A percentile compares a stretch with the other conserved stretches of the same genome.
Evolutionary conservation across 2,329 filamentous ascomycete species (phyloP).

Genomic region (Colletotrichum tropicicola): DNA sequence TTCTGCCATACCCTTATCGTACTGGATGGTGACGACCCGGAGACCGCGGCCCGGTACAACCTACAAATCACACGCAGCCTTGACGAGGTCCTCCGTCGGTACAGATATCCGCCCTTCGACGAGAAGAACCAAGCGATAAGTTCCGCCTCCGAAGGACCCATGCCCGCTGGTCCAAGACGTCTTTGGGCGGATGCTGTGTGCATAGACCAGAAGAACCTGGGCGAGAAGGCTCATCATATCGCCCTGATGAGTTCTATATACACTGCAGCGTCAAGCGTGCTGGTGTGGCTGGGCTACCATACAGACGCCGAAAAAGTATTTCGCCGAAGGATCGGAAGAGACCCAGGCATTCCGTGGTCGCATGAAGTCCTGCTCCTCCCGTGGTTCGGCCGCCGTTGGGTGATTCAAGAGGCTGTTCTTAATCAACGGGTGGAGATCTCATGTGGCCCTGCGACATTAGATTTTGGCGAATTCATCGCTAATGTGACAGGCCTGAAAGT

Average conservation of each 20-base stretch:
- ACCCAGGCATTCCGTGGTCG: background rate
- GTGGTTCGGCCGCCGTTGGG: background rate
- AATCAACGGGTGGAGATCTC: background rate
- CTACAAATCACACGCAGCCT: background rate
- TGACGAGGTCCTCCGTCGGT: background rate
- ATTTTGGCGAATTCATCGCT: too few relatives aligned
- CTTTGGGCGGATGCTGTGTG: background rate
- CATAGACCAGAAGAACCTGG: background rate
- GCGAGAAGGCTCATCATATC: background rate
- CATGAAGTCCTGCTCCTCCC: background rate
- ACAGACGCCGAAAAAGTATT: too few relatives aligned
- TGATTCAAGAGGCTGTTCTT: background rate
- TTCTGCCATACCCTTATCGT: background rate
- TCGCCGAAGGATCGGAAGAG: background rate
- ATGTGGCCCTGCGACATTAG: too few relatives aligned
- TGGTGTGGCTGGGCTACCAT: background rate
- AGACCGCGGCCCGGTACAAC: too few relatives aligned
- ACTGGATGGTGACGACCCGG: background rate
- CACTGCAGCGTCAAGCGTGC: background rate
- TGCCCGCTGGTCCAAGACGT: too few relatives aligned
- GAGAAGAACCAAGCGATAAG: too few relatives aligned
- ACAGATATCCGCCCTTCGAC: too few relatives aligned
- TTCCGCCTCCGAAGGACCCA: too few relatives aligned
- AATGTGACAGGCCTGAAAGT: too few relatives aligned
- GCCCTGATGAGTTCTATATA: background rate